A percentile compares a stretch with the other conserved stretches of the same genome.
Evolutionary conservation across 306 rosid genomes (phyloP).

Genomic region (Myrica gale): DNA sequence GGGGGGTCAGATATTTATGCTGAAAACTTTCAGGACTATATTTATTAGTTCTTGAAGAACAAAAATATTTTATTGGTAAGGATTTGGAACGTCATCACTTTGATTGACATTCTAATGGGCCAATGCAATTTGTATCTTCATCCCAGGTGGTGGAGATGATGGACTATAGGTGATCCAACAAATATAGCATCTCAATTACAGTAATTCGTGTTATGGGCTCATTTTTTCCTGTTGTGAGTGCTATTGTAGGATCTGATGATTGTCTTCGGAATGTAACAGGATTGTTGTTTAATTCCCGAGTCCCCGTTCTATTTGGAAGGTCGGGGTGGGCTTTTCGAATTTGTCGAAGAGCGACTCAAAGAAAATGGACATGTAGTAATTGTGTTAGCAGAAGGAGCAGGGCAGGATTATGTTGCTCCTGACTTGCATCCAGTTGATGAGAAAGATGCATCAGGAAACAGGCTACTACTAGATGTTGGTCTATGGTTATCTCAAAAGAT

Average conservation of each 20-base stretch:
- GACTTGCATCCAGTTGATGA: slow-evolving; percentile 40
- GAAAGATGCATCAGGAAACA: slow-evolving; percentile 93
- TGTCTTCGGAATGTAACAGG: slow-evolving; percentile 57
- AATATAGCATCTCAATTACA: neutral
- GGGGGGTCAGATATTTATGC: neutral
- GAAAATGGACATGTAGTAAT: slow-evolving; percentile 90
- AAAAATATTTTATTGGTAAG: neutral
- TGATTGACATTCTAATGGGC: neutral
- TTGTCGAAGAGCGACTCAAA: slow-evolving; percentile 70
- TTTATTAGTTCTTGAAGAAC: neutral
- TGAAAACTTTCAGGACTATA: neutral
- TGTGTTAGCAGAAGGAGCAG: slow-evolving; percentile 97
- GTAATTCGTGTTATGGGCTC: neutral
- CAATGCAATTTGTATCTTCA: neutral
- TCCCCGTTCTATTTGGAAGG: slow-evolving; percentile 95
- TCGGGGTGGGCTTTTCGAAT: slow-evolving; percentile 79
- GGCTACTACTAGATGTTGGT: slow-evolving; percentile 80
- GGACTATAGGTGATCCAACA: neutral
- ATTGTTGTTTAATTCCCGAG: slow-evolving; percentile 98
- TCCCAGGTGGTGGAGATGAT: neutral
- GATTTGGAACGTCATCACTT: neutral
- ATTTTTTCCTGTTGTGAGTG: slow-evolving; percentile 12
- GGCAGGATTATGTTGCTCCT: slow-evolving; percentile 70
- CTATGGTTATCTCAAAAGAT: slow-evolving; percentile 79
- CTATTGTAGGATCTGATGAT: slow-evolving; percentile 31